phyloP scores from a whole-genome alignment of 495 filamentous ascomycete genomes.

The Podospora pseudocomata region DNA sequence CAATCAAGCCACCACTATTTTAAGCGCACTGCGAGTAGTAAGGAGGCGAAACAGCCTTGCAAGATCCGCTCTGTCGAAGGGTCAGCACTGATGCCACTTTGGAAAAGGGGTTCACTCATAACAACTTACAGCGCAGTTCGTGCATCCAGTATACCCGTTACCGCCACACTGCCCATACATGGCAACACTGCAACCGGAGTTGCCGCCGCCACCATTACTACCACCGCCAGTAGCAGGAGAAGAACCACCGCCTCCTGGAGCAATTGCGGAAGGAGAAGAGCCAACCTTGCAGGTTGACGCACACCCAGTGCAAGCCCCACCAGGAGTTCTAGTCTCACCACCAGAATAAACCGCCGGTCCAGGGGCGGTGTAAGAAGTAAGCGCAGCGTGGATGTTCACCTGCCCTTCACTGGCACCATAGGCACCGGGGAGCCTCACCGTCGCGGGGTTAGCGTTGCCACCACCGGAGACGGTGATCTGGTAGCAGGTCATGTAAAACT shows the following conservation, averaged over 20 bases:
- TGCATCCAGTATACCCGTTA: conserved; percentile 40
- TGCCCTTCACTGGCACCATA: conserved; percentile 45
- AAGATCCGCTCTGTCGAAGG: conserved; percentile 23
- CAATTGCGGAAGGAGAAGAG: conserved; percentile 28
- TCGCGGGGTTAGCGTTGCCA: conserved; percentile 32
- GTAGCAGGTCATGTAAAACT: conserved; percentile 53
- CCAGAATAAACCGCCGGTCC: conserved; percentile 41
- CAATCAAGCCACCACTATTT: not conserved
- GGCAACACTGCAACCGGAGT: conserved; percentile 28
- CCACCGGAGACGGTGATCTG: conserved; percentile 41
- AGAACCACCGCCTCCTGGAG: conserved; percentile 10
- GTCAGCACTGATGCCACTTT: not conserved
- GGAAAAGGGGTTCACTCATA: not conserved
- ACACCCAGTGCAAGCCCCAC: conserved; percentile 36
- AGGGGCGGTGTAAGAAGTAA: conserved; percentile 37
- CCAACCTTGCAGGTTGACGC: conserved; percentile 41
- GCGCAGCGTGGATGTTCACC: conserved; percentile 45
- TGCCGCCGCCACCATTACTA: not conserved
- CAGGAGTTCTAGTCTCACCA: conserved; percentile 36
- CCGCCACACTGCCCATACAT: conserved; percentile 48
- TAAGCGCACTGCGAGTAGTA: conserved; percentile 43
- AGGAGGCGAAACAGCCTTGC: conserved; percentile 30
- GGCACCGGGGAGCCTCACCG: conserved; percentile 46
- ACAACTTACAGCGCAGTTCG: conserved; percentile 35
- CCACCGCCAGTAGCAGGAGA: not conserved